Percentiles rank a stretch among this genome's conserved stretches.
Evolutionary conservation across 164 flowering plant genomes (phyloP).

Genomic region (Berberis thunbergii): DNA sequence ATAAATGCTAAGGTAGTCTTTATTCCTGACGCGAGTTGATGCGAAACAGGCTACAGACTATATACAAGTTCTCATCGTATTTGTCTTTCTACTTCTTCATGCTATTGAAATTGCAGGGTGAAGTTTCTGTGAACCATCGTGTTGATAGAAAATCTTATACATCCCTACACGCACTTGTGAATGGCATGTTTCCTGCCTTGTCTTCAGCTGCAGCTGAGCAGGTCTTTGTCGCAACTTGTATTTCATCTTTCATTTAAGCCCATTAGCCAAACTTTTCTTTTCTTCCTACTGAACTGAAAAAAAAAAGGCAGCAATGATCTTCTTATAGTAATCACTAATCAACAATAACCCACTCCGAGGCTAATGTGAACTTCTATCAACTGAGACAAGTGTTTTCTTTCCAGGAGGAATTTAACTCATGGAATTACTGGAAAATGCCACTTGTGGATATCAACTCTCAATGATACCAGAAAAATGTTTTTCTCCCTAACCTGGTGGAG

Average conservation of each 20-base stretch:
- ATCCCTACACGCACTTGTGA: slow-evolving; percentile 69
- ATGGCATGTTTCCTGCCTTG: slow-evolving; percentile 80
- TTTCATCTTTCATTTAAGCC: not conserved
- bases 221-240: slow-evolving; percentile 31
- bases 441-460: slow-evolving; percentile 38
- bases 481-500: slow-evolving; percentile 6
- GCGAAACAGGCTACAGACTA: not conserved
- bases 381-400: slow-evolving; percentile 1
- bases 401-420: slow-evolving; percentile 89
- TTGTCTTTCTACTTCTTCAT: slow-evolving; percentile 8
- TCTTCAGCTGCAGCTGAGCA: slow-evolving; percentile 39
- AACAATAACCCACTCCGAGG: not conserved
- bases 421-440: slow-evolving; percentile 90
- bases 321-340: not conserved
- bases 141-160: slow-evolving; percentile 74
- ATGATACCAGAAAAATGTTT: slow-evolving; percentile 15
- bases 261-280: not conserved
- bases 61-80: not conserved
- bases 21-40: not conserved
- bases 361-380: not conserved
- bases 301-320: not conserved
- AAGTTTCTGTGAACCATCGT: slow-evolving; percentile 66
- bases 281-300: not conserved
- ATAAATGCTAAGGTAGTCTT: slow-evolving; percentile 85
- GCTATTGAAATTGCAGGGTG: slow-evolving; percentile 42